Evolutionary conservation across 1,284 basidiomycete species (phyloP).

Genomic region (Ustilago sp.): DNA sequence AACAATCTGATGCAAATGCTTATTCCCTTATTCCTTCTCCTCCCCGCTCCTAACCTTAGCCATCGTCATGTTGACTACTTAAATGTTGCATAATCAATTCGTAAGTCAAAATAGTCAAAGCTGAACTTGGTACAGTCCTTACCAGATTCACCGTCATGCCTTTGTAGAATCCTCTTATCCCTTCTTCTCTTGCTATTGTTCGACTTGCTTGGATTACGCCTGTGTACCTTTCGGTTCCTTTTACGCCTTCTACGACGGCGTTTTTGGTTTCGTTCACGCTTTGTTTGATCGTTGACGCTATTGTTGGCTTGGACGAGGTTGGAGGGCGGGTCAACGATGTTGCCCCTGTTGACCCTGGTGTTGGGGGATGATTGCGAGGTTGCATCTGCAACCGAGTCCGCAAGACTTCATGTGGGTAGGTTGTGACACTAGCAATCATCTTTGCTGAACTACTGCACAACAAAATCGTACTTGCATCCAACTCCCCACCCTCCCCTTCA

Average conservation of each 20-base stretch:
- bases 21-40: neutral
- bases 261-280: neutral
- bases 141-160: constrained; percentile 68
- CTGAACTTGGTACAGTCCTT: constrained; percentile 65
- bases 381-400: constrained; percentile 68
- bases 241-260: constrained; percentile 3
- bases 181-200: constrained; percentile 59
- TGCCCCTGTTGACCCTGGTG: neutral
- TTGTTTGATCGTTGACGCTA: neutral
- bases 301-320: neutral
- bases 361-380: constrained; percentile 14
- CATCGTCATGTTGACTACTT: neutral
- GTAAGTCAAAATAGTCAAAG: constrained; percentile 67
- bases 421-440: constrained; percentile 67
- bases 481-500: neutral
- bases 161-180: constrained; percentile 64
- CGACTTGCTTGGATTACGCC: constrained; percentile 55
- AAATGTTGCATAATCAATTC: constrained; percentile 67
- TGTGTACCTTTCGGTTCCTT: constrained; percentile 34
- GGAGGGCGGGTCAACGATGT: neutral
- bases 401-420: constrained; percentile 68
- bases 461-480: constrained; percentile 41
- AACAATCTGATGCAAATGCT: no score
- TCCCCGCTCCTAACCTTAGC: neutral
- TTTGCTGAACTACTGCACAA: constrained; percentile 65